Base-by-base conservation (phyloP, 768 basidiomycete genomes). In the Amyloporia xantha region DNA sequence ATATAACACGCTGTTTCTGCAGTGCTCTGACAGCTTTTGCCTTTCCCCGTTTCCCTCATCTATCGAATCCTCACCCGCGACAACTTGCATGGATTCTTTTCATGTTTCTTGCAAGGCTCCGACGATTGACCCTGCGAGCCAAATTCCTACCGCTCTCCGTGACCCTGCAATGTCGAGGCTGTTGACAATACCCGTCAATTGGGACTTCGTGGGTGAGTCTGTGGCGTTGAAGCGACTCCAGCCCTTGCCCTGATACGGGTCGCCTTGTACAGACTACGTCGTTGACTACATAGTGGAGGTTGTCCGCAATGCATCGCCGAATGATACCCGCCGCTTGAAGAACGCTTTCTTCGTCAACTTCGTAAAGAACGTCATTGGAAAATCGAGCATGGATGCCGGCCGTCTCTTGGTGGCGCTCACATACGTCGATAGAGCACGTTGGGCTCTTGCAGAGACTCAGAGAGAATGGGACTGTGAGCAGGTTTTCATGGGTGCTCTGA, bases 401-500 rank as follows among this genome's bases (percentile, higher is more conserved):
- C 56, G 52, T 5, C 21, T 67, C 24, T 54, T 66, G 12, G 56
- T 58, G 41, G 62, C 66, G 5, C 55, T 64, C 49, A 54, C 60
- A 28, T 66, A 62, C 52, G 49, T 67, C 30, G 50, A 58, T 19
- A 48, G 62, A 13, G 46, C 61, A 21, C 40, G 52, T 20, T 33
- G 47, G 6, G 47, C 58, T 25, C 48, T 66, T 21, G 46, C 43
- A 13, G 44, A 52, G 26, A 49, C 48, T 48, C 4, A 17, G 24
- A 47, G 38, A 10, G 49, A 47, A 12, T 60, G 54, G 54, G 67
- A 70, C 17, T 66, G 71, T 48, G 70, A 72, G 57, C 68, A 71
- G 6, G 68, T 71, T 25, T 68, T 72, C 50, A 57, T 74, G 24
- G 71, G 69, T n/a, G 67, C 68, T 10, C 55, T 74, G 40, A 70